Evolutionary conservation across 805 yeast species (phyloP).

Genomic region (Metschnikowia amazonensis): DNA sequence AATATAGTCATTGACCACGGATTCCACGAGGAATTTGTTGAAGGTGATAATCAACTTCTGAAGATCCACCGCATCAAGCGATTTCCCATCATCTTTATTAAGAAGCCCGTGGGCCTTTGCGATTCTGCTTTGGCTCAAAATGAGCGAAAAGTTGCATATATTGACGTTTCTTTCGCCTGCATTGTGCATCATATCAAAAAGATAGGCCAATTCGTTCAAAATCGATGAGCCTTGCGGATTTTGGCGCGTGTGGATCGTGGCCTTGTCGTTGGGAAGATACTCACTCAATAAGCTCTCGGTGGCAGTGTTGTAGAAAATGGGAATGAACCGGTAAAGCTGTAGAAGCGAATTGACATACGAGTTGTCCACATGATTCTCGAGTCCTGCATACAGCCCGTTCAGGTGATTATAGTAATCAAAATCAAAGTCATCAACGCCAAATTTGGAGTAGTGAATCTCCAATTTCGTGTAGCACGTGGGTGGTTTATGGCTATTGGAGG

Average conservation of each 20-base stretch:
- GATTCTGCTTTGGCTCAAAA: conserved; percentile 34
- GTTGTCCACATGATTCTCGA: conserved; percentile 84
- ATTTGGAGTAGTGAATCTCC: conserved; percentile 77
- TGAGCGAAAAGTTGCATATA: conserved; percentile 68
- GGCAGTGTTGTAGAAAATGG: conserved; percentile 65
- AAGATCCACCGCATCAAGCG: conserved; percentile 42
- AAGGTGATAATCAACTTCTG: conserved; percentile 49
- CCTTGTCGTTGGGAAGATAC: conserved; percentile 41
- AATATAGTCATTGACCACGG: conserved; percentile 48
- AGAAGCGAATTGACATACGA: conserved; percentile 68
- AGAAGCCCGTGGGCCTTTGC: conserved; percentile 53
- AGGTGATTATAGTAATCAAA: conserved; percentile 81
- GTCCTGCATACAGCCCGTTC: conserved; percentile 54
- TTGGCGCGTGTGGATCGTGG: conserved; percentile 22
- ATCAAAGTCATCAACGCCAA: conserved; percentile 93
- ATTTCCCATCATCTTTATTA: conserved; percentile 46
- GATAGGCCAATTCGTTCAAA: conserved; percentile 78
- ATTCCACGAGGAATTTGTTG: conserved; percentile 54
- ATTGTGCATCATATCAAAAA: conserved; percentile 86
- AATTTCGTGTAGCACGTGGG: conserved; percentile 64
- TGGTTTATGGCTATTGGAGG: conserved; percentile 43
- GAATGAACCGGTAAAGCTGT: conserved; percentile 75
- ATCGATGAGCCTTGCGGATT: conserved; percentile 49
- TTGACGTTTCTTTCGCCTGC: conserved; percentile 70
- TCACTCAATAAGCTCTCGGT: conserved; percentile 49